Conservation (phyloP, 768 basidiomycete genomes). For the Inosperma sp. region DNA sequence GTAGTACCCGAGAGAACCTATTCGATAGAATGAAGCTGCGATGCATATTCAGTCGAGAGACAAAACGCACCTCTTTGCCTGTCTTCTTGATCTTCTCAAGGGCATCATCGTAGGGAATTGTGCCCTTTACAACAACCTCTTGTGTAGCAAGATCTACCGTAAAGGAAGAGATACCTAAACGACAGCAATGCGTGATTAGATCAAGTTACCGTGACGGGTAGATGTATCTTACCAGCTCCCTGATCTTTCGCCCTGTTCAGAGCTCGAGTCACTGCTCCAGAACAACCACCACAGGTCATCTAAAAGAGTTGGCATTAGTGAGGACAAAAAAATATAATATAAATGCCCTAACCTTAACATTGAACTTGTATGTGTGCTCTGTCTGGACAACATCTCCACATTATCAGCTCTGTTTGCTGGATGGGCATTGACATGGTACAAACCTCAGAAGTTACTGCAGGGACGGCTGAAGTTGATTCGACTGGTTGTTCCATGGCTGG, state of each 20-base stretch:
- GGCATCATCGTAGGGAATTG: conserved; percentile 58
- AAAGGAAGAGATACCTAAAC: conserved; percentile 52
- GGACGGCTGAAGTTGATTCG: no score
- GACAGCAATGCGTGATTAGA: conserved; percentile 1
- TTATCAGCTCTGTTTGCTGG: conserved; percentile 4
- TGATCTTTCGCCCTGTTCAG: conserved; percentile 61
- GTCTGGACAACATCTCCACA: neutral
- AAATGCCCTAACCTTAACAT: conserved; percentile 62
- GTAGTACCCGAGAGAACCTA: conserved; percentile 44
- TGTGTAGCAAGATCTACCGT: conserved; percentile 64
- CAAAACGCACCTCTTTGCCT: conserved; percentile 69
- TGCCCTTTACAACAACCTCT: conserved; percentile 63
- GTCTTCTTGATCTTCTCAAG: conserved; percentile 82
- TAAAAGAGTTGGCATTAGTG: conserved; percentile 22
- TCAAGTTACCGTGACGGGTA: neutral
- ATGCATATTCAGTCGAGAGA: neutral
- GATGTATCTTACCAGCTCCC: conserved; percentile 19
- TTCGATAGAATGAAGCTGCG: neutral
- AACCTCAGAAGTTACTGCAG: no score
- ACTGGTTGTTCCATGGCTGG: no score
- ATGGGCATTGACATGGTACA: no score
- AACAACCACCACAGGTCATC: conserved; percentile 90
- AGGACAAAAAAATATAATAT: neutral
- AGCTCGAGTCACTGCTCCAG: conserved; percentile 72
- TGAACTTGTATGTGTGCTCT: conserved; percentile 67